Evolutionary conservation across 2,329 filamentous ascomycete genomes (phyloP), one percentile per base, ranked within the genome.

Genomic region (Peltaster fructicola): DNA sequence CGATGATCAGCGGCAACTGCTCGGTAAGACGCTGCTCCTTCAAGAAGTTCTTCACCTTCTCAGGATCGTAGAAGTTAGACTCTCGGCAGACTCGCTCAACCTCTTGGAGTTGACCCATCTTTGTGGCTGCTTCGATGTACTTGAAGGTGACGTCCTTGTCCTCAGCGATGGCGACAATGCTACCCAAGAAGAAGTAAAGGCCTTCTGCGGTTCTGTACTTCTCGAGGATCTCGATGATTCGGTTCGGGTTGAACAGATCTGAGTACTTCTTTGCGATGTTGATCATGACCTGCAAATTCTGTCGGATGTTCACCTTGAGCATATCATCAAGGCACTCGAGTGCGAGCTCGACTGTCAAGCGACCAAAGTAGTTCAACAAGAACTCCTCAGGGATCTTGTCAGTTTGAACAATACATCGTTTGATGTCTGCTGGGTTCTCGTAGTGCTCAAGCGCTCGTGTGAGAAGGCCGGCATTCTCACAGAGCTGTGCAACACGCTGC

Each of bases 21-120:
- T 98, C 88, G 2, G 75, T 73, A 21, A 98, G 63, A 38, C 74
- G 77, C 27, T 88, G 85, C 51, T 98, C 90, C 60, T 98, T 98
- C 33, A 98, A 61, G 68, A 95, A 98, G 61, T 98, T 98, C 65
- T 93, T 93, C 30, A 93, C 81, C 63, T 92, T 91, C 54, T 93
- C 82, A 0, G 82, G 67, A 51, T 93, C 85, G 56, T 82, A 85
- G 45, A 67, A 65, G 50, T 77, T 39, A 63, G 76, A 90, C 52
- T 98, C 88, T 33, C 90, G 73, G 59, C 85, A 95, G 44, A 98
- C 85, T 27, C 88, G 78, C 63, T 98, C 85, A 11, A 98, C 88
- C 48, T 98, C 88, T 38, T 80, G 84, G 45, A 92, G 70, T 54
- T 98, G 85, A 15, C 75, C 73, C 69, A 92, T 90, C 47, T 73